Percentiles rank a stretch among this genome's conserved stretches.
Conservation (phyloP, 2,329 filamentous ascomycete genomes). For the Neoarthrinium moseri region DNA sequence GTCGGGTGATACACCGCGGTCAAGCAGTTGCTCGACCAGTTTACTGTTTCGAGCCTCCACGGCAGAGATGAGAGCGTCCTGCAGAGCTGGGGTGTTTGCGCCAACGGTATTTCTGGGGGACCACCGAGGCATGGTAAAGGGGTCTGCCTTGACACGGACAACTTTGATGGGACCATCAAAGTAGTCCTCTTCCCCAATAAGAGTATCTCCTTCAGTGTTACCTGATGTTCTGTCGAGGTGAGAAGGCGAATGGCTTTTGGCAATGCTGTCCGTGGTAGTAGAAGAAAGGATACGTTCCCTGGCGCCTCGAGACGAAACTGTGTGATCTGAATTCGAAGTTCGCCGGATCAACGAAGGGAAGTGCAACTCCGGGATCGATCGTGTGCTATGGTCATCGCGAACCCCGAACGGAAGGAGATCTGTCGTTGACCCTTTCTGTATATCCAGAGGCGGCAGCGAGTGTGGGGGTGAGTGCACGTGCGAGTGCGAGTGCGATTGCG, state of each 20-base stretch:
- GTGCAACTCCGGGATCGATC: slow-evolving; percentile 3
- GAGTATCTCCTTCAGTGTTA: slow-evolving; percentile 20
- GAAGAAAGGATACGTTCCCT: slow-evolving; percentile 18
- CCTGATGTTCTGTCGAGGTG: no score
- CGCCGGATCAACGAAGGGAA: slow-evolving; percentile 15
- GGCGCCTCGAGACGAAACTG: slow-evolving; percentile 16
- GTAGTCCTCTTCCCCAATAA: slow-evolving; percentile 30
- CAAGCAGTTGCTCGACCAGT: slow-evolving; percentile 55
- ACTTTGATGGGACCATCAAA: slow-evolving; percentile 35
- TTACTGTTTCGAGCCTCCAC: slow-evolving; percentile 57
- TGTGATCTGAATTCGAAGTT: slow-evolving; percentile 20
- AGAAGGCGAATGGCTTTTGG: no score
- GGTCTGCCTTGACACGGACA: slow-evolving; percentile 50
- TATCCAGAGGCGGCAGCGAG: slow-evolving; percentile 7
- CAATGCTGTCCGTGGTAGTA: slow-evolving; percentile 10
- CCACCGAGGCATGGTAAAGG: slow-evolving; percentile 50
- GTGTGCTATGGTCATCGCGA: slow-evolving; percentile 8
- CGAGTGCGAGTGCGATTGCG: neutral
- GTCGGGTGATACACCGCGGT: slow-evolving; percentile 54
- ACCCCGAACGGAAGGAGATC: slow-evolving; percentile 18
- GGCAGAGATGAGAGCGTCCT: slow-evolving; percentile 49
- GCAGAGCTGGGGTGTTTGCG: slow-evolving; percentile 41
- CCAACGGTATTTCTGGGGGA: slow-evolving; percentile 44
- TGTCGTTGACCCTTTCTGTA: slow-evolving; percentile 13
- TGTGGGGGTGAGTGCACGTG: slow-evolving; percentile 8